These are phyloP conservation scores for Mycena pura DNA, from an alignment of 768 basidiomycete species.

Conservation along the genomic window DNA sequence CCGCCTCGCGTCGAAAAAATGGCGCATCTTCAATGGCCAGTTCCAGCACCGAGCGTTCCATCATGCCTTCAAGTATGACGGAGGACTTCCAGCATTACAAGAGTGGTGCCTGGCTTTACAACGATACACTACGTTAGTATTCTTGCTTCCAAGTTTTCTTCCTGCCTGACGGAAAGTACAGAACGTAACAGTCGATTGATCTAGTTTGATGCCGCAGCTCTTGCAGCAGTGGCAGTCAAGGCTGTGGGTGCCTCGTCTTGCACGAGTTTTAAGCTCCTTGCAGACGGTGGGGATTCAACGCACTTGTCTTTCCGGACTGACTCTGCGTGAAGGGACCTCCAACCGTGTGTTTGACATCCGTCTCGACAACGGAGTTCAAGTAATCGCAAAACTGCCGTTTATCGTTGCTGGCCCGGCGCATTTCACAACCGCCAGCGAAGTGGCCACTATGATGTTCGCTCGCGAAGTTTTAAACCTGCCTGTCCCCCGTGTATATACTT, in stretches of 20 bases:
- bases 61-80: not conserved
- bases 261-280: not conserved
- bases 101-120: conserved; percentile 5
- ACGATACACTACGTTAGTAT: not conserved
- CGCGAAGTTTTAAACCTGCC: conserved; percentile 29
- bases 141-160: not conserved
- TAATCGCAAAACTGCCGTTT: conserved; percentile 36
- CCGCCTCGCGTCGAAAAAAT: too few relatives aligned
- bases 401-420: conserved; percentile 30
- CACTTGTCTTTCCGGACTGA: not conserved
- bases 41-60: too few relatives aligned
- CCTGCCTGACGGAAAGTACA: not conserved
- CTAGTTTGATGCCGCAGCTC: not conserved
- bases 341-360: conserved; percentile 33
- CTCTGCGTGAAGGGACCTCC: conserved; percentile 22
- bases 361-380: conserved; percentile 30
- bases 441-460: conserved; percentile 39
- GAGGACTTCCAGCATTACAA: conserved; percentile 3
- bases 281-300: not conserved
- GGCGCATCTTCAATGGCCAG: too few relatives aligned
- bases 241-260: not conserved
- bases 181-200: not conserved
- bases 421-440: conserved; percentile 36
- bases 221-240: not conserved
- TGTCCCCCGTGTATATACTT: conserved; percentile 34